Evolutionary conservation across 2,329 filamentous ascomycete genomes (phyloP).

Genomic region (Simplicillium sp.): DNA sequence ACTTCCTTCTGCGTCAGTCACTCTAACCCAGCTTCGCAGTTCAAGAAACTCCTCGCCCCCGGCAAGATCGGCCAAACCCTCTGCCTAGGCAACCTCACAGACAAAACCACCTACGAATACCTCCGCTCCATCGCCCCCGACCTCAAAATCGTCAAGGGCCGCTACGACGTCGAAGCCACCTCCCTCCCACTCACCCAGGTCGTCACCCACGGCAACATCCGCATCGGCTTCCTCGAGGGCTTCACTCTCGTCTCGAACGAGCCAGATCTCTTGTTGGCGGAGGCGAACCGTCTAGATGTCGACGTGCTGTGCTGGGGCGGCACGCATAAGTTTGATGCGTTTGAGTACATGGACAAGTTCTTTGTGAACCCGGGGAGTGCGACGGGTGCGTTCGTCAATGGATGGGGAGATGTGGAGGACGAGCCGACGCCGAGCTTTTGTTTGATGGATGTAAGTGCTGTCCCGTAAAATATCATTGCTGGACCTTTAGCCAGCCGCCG

Average conservation of each 20-base stretch:
- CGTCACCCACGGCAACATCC: slow-evolving; percentile 55
- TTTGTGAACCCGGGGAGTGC: slow-evolving; percentile 62
- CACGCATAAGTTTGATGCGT: slow-evolving; percentile 60
- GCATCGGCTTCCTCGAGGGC: slow-evolving; percentile 58
- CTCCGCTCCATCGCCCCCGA: slow-evolving; percentile 65
- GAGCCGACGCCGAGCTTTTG: slow-evolving; percentile 88
- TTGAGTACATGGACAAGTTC: slow-evolving; percentile 67
- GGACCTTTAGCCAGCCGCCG: not conserved
- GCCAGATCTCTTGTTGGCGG: slow-evolving; percentile 56
- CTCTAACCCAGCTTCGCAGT: slow-evolving; percentile 35
- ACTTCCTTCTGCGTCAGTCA: not conserved
- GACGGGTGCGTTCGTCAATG: slow-evolving; percentile 52
- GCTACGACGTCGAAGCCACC: slow-evolving; percentile 57
- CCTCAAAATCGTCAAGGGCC: slow-evolving; percentile 60
- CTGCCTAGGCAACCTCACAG: slow-evolving; percentile 72
- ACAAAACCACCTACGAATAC: slow-evolving; percentile 73
- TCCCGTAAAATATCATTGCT: not conserved
- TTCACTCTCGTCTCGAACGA: slow-evolving; percentile 60
- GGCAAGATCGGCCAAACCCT: slow-evolving; percentile 77
- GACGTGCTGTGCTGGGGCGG: slow-evolving; percentile 62
- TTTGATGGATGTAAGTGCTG: slow-evolving; percentile 80
- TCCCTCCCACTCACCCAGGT: slow-evolving; percentile 57
- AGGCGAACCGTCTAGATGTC: slow-evolving; percentile 59
- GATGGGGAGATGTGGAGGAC: slow-evolving; percentile 50
- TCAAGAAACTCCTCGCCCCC: slow-evolving; percentile 75